Percentiles rank a stretch among this genome's conserved stretches.
phyloP scores from a whole-genome alignment of 1,284 basidiomycete genomes.

The Rhodotorula glutinis region DNA sequence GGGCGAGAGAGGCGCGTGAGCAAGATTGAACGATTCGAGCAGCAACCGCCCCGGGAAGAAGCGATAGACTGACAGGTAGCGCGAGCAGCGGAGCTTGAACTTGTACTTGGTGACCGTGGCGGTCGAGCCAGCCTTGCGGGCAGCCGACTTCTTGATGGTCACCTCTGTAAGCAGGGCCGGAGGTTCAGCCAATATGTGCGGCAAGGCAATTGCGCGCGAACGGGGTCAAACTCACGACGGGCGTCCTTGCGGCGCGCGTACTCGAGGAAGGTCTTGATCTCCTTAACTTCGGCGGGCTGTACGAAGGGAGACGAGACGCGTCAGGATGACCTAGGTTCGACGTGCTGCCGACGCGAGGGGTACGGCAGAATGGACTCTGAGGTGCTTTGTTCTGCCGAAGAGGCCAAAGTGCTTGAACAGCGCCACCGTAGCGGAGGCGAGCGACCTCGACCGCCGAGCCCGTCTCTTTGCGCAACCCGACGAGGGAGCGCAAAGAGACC shows the following conservation, averaged over 20 bases:
- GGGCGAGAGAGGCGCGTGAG: slow-evolving; percentile 50
- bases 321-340: not conserved
- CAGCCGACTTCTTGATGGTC: slow-evolving; percentile 40
- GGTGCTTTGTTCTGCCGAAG: not conserved
- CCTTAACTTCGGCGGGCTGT: slow-evolving; percentile 94
- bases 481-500: not conserved
- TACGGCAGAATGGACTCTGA: slow-evolving; percentile 26
- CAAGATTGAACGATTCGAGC: no score
- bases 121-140: slow-evolving; percentile 40
- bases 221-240: slow-evolving; percentile 47
- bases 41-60: slow-evolving; percentile 67
- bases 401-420: no score
- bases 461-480: no score
- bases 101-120: slow-evolving; percentile 79
- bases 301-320: not conserved
- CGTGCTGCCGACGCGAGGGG: not conserved
- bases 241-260: slow-evolving; percentile 77
- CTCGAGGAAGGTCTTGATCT: slow-evolving; percentile 99
- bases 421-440: slow-evolving; percentile 5
- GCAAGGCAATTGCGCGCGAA: no score
- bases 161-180: slow-evolving; percentile 11
- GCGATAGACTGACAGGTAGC: slow-evolving; percentile 96
- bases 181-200: no score
- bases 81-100: slow-evolving; percentile 98
- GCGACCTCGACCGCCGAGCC: not conserved